These are phyloP conservation scores for Sarocladium strictum DNA, from an alignment of 2,329 filamentous ascomycete species.

Conservation along the genomic window DNA sequence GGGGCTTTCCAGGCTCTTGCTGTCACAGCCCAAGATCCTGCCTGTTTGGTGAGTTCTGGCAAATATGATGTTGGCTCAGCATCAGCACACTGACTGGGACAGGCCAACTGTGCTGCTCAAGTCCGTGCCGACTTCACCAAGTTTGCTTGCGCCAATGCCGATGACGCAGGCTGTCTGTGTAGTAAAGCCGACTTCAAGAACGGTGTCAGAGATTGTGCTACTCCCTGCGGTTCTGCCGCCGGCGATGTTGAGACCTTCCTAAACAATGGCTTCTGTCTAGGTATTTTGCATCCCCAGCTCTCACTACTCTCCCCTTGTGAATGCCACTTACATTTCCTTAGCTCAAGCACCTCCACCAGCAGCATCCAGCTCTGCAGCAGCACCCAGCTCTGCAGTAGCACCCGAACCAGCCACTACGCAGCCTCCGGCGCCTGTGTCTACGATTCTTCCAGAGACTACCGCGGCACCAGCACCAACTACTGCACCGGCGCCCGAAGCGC, in stretches of 20 bases:
- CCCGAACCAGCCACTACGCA: constrained; percentile 6
- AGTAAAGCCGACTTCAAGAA: constrained; percentile 24
- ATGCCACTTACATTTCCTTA: constrained; percentile 7
- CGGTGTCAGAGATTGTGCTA: constrained; percentile 36
- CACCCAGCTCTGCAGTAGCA: constrained; percentile 6
- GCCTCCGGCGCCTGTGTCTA: background rate
- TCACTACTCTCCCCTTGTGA: background rate
- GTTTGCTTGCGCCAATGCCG: constrained; percentile 20
- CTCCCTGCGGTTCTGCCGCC: constrained; percentile 18
- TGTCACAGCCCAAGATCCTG: constrained; percentile 19
- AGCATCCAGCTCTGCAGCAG: constrained; percentile 9
- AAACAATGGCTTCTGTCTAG: constrained; percentile 4
- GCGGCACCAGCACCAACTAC: constrained; percentile 3
- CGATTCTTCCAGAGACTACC: background rate
- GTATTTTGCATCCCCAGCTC: constrained; percentile 6
- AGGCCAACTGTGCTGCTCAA: constrained; percentile 15
- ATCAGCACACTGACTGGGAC: background rate
- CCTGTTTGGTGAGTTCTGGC: constrained; percentile 25
- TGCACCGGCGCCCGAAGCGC: background rate
- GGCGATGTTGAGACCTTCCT: constrained; percentile 7
- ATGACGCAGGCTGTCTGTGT: constrained; percentile 34
- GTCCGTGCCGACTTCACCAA: constrained; percentile 16
- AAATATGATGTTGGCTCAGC: background rate
- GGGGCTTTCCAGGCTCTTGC: constrained; percentile 19
- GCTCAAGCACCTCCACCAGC: constrained; percentile 8